A percentile compares a stretch with the other conserved stretches of the same genome.
phyloP scores from a whole-genome alignment of 768 basidiomycete species.

The Scleroderma citrinum region DNA sequence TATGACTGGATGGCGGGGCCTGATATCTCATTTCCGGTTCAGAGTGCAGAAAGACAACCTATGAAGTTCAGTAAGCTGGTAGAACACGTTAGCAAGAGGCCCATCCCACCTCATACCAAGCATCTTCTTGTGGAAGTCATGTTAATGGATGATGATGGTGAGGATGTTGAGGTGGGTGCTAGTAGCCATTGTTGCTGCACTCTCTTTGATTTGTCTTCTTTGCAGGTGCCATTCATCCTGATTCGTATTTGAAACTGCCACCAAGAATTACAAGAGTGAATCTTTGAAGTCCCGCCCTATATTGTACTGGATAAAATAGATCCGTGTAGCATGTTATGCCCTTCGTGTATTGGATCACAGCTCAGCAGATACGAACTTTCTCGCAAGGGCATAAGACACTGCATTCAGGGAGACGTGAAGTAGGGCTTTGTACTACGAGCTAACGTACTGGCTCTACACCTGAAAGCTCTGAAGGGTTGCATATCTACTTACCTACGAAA shows the following conservation, averaged over 20 bases:
- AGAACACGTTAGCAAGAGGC: conserved; percentile 92
- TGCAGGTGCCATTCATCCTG: conserved; percentile 78
- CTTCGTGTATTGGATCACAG: too few species aligned
- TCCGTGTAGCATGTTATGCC: neutral
- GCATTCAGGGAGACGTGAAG: neutral
- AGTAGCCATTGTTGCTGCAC: neutral
- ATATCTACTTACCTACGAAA: conserved; percentile 45
- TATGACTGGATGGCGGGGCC: neutral
- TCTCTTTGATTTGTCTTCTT: neutral
- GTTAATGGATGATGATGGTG: conserved; percentile 86
- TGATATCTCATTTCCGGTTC: conserved; percentile 10
- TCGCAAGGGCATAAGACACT: neutral
- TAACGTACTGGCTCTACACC: conserved; percentile 10
- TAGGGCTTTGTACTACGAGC: conserved; percentile 14
- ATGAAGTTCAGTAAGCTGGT: conserved; percentile 91
- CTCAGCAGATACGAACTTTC: neutral
- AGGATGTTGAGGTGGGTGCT: conserved; percentile 82
- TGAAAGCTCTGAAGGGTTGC: conserved; percentile 15
- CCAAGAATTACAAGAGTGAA: neutral
- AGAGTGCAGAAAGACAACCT: conserved; percentile 83
- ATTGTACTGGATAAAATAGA: conserved; percentile 7
- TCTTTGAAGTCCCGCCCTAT: conserved; percentile 5
- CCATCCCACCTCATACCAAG: conserved; percentile 75
- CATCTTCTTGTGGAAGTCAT: conserved; percentile 92
- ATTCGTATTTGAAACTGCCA: conserved; percentile 46